Evolutionary conservation across 2,329 filamentous ascomycete species (phyloP).

Genomic region (Aspergillus versicolor): DNA sequence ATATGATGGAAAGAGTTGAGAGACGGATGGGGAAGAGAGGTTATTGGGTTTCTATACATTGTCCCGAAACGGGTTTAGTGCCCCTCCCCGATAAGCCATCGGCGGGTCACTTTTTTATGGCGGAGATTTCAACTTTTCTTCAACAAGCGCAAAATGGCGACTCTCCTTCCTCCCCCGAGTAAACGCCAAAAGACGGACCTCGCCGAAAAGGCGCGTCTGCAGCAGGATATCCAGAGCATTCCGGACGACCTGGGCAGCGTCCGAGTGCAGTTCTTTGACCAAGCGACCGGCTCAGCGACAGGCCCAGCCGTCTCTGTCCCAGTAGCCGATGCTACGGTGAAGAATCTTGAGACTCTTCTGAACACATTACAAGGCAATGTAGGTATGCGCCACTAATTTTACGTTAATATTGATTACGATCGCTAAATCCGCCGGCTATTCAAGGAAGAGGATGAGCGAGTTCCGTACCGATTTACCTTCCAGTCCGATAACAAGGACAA

Average conservation of each 20-base stretch:
- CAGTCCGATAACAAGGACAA: conserved; percentile 35
- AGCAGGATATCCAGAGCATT: conserved; percentile 70
- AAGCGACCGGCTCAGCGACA: conserved; percentile 67
- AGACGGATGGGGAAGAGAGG: neutral
- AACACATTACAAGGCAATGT: conserved; percentile 81
- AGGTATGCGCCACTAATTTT: conserved; percentile 29
- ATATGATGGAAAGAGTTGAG: no score
- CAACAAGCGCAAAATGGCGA: conserved; percentile 62
- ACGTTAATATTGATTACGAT: neutral
- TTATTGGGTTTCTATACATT: conserved; percentile 9
- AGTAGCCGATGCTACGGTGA: conserved; percentile 79
- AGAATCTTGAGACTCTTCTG: conserved; percentile 82
- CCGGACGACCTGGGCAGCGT: conserved; percentile 72
- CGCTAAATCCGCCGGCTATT: neutral
- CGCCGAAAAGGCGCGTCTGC: conserved; percentile 67
- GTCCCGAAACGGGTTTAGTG: conserved; percentile 23
- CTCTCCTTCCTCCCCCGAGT: conserved; percentile 76
- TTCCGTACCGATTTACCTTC: conserved; percentile 67
- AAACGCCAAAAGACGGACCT: conserved; percentile 81
- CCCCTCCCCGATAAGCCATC: conserved; percentile 19
- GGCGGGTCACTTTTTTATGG: conserved; percentile 16
- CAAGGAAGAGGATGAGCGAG: conserved; percentile 58
- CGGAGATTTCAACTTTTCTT: conserved; percentile 11
- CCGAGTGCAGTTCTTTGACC: conserved; percentile 84
- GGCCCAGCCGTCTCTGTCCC: conserved; percentile 73